phyloP scores from a whole-genome alignment of 2,329 filamentous ascomycete genomes.

The Claviceps citrina region DNA sequence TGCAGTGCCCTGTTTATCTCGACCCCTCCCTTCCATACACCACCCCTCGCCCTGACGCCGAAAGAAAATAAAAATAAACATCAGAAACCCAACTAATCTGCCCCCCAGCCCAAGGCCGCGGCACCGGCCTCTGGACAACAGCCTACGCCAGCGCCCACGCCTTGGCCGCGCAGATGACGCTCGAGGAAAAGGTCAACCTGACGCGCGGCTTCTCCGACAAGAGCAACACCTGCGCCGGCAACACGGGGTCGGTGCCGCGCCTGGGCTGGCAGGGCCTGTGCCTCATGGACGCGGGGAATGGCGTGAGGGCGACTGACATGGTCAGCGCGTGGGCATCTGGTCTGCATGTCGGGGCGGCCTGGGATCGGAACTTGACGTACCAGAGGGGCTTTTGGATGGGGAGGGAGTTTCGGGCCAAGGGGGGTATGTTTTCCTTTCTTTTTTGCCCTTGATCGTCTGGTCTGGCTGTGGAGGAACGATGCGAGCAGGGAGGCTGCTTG shows the following conservation, averaged over 20 bases:
- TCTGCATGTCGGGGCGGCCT: slow-evolving; percentile 32
- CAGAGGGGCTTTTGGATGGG: slow-evolving; percentile 37
- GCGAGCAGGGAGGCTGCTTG: no score
- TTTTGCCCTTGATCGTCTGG: neutral
- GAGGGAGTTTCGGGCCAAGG: slow-evolving; percentile 39
- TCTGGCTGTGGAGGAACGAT: neutral
- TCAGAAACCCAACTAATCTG: no score
- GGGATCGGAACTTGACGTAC: slow-evolving; percentile 39
- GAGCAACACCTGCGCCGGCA: slow-evolving; percentile 33
- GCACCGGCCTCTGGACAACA: slow-evolving; percentile 32
- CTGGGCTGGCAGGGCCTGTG: slow-evolving; percentile 32
- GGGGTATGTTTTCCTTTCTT: slow-evolving; percentile 27
- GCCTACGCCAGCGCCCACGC: slow-evolving; percentile 42
- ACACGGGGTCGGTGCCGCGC: slow-evolving; percentile 29
- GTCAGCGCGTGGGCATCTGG: slow-evolving; percentile 33
- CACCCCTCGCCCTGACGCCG: no score
- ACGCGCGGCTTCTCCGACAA: slow-evolving; percentile 35
- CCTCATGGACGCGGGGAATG: slow-evolving; percentile 34
- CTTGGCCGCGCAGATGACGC: slow-evolving; percentile 45
- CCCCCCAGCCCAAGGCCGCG: slow-evolving; percentile 20
- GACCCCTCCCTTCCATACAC: no score
- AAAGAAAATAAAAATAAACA: no score
- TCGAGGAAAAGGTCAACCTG: slow-evolving; percentile 47
- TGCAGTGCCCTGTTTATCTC: no score
- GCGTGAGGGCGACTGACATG: slow-evolving; percentile 31